Percentiles rank a stretch among this genome's conserved stretches.
Evolutionary conservation across 164 flowering plant species (phyloP).

Genomic region (Piper longum): DNA sequence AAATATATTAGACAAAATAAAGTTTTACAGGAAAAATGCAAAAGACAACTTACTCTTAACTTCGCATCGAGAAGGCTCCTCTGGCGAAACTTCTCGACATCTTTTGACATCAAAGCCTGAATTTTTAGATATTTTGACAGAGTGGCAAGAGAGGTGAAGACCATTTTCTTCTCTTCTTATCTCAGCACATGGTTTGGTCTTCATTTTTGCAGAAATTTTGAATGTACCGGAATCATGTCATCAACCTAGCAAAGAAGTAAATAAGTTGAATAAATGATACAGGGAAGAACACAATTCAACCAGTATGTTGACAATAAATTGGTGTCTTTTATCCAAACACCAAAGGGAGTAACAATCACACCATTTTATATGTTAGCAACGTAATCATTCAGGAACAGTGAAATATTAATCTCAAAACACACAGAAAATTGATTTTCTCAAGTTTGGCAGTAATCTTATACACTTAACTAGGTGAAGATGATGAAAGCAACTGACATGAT

Average conservation of each 20-base stretch:
- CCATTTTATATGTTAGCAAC: no score
- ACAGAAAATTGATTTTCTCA: no score
- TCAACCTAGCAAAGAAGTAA: background rate
- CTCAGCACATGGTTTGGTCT: constrained; percentile 11
- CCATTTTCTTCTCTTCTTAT: constrained; percentile 14
- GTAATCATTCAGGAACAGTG: no score
- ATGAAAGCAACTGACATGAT: no score
- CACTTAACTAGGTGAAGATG: no score
- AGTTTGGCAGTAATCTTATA: no score
- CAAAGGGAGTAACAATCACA: no score
- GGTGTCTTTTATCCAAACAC: no score
- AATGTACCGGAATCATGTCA: constrained; percentile 1
- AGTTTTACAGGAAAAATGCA: no score
- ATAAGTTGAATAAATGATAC: background rate
- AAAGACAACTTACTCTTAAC: constrained; percentile 11
- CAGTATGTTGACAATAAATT: no score
- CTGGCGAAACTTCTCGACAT: constrained; percentile 14
- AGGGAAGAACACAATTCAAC: background rate
- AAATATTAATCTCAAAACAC: no score
- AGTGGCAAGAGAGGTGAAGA: constrained; percentile 14
- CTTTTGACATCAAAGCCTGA: constrained; percentile 13
- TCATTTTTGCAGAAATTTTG: constrained; percentile 23
- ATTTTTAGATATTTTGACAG: constrained; percentile 21
- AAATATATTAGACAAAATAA: background rate
- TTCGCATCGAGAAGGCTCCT: constrained; percentile 2